Conservation (phyloP, 2,329 filamentous ascomycete genomes). For the Elsinoe necatrix region DNA sequence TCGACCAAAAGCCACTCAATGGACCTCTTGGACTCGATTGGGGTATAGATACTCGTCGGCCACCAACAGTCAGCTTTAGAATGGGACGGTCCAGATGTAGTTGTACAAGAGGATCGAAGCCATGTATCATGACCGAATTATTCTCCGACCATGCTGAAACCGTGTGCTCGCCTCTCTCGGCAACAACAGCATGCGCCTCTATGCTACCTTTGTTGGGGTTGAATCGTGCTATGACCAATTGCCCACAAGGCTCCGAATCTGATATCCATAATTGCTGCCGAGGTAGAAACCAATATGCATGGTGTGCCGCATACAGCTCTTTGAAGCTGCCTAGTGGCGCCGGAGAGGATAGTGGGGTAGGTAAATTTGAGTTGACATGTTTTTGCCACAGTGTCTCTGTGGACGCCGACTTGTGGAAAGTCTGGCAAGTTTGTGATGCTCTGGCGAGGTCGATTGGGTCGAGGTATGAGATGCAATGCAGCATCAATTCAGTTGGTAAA, state of each 20-base stretch:
- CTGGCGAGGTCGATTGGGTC: slow-evolving; percentile 54
- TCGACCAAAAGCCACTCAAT: background rate
- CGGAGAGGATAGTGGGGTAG: slow-evolving; percentile 45
- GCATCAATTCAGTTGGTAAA: slow-evolving; percentile 68
- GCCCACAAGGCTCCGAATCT: slow-evolving; percentile 64
- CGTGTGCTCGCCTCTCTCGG: slow-evolving; percentile 48
- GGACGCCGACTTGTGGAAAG: slow-evolving; percentile 49
- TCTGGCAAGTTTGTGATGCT: slow-evolving; percentile 53
- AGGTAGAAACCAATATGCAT: slow-evolving; percentile 77
- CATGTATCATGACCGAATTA: slow-evolving; percentile 57
- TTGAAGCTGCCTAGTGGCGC: slow-evolving; percentile 57
- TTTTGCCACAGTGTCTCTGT: slow-evolving; percentile 65
- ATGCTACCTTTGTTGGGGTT: slow-evolving; percentile 66
- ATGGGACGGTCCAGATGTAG: slow-evolving; percentile 70
- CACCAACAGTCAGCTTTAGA: slow-evolving; percentile 33
- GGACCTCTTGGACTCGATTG: slow-evolving; percentile 8
- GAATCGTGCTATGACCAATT: slow-evolving; percentile 68
- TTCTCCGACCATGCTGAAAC: slow-evolving; percentile 59
- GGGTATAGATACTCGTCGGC: slow-evolving; percentile 15
- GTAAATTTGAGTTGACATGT: slow-evolving; percentile 61
- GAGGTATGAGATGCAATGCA: slow-evolving; percentile 61
- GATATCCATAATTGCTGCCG: slow-evolving; percentile 78
- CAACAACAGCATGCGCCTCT: slow-evolving; percentile 69
- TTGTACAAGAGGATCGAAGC: slow-evolving; percentile 60
- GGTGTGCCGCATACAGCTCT: slow-evolving; percentile 63